Conservation (phyloP, 495 filamentous ascomycete genomes). For the Aspergillus bertholletiae region DNA sequence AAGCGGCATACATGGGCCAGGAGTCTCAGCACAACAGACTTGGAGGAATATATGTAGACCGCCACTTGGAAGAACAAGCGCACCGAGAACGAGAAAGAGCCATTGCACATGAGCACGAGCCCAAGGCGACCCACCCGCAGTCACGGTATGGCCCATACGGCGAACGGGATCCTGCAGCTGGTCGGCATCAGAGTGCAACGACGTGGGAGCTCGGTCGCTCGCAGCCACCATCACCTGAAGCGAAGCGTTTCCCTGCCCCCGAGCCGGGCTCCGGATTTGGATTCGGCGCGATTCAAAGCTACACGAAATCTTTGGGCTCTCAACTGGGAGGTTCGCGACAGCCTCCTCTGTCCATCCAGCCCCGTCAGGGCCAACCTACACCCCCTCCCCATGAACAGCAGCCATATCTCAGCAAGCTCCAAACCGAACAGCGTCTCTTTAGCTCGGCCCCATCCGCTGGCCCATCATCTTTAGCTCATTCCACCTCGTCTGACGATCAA, state of each 20-base stretch:
- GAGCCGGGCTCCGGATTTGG: conserved; percentile 35
- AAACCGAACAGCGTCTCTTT: conserved; percentile 29
- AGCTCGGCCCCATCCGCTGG: conserved; percentile 22
- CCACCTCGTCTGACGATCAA: conserved; percentile 32
- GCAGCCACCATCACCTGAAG: conserved; percentile 40
- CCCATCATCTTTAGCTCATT: conserved; percentile 22
- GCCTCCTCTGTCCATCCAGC: conserved; percentile 29
- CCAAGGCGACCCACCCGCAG: conserved; percentile 20
- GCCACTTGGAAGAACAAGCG: conserved; percentile 41
- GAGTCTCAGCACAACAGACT: conserved; percentile 31
- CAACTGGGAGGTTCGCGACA: conserved; percentile 36
- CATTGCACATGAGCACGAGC: conserved; percentile 27
- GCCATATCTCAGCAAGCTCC: conserved; percentile 31
- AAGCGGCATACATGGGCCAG: conserved; percentile 27
- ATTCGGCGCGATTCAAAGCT: conserved; percentile 46
- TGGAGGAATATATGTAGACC: conserved; percentile 37
- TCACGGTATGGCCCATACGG: conserved; percentile 33
- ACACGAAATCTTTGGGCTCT: conserved; percentile 45
- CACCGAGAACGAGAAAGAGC: conserved; percentile 36
- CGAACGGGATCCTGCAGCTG: conserved; percentile 28
- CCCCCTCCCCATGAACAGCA: conserved; percentile 34
- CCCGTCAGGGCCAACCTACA: conserved; percentile 32
- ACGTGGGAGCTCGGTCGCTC: conserved; percentile 40
- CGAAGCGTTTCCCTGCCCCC: conserved; percentile 33
- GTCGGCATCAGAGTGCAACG: conserved; percentile 25